These are phyloP conservation scores for Diaporthe australafricana DNA, from an alignment of 2,329 filamentous ascomycete genomes.

Conservation along the genomic window DNA sequence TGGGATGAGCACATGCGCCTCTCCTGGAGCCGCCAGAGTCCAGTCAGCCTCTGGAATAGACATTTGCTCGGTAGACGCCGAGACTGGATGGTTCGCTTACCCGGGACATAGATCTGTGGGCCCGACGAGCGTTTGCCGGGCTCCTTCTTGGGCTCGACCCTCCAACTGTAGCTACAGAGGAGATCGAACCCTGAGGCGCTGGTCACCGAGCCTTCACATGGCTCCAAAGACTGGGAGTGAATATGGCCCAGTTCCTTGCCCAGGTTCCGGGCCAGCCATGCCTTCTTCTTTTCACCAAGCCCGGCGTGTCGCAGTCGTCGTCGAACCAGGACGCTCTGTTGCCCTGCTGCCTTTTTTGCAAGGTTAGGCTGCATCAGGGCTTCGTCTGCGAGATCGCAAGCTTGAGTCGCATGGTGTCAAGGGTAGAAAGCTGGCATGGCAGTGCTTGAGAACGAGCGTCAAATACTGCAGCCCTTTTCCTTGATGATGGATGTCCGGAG, in stretches of 20 bases:
- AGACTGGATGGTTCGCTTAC: slow-evolving; percentile 1
- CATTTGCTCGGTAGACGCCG: not conserved
- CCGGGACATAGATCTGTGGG: slow-evolving; percentile 33
- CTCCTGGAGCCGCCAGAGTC: not conserved
- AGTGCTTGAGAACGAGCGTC: not conserved
- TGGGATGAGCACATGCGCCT: slow-evolving; percentile 22
- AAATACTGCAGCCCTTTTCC: not conserved
- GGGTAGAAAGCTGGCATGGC: not conserved
- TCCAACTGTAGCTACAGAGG: slow-evolving; percentile 36
- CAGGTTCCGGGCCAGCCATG: slow-evolving; percentile 29
- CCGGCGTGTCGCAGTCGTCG: slow-evolving; percentile 32
- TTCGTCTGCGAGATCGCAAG: not conserved
- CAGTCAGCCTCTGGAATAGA: not conserved
- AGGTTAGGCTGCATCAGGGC: slow-evolving; percentile 6
- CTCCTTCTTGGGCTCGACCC: not conserved
- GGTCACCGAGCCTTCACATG: slow-evolving; percentile 24
- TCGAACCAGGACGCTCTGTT: not conserved
- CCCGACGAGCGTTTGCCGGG: not conserved
- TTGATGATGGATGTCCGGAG: not conserved
- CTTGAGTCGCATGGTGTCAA: not conserved
- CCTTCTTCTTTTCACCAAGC: slow-evolving; percentile 4
- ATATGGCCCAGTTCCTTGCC: slow-evolving; percentile 21
- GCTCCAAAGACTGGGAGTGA: not conserved
- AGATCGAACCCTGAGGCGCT: slow-evolving; percentile 30
- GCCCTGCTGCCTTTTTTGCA: not conserved